Percentiles rank a stretch among this genome's conserved stretches.
phyloP scores from a whole-genome alignment of 805 yeast genomes.

The Yamadazyma olivae region DNA sequence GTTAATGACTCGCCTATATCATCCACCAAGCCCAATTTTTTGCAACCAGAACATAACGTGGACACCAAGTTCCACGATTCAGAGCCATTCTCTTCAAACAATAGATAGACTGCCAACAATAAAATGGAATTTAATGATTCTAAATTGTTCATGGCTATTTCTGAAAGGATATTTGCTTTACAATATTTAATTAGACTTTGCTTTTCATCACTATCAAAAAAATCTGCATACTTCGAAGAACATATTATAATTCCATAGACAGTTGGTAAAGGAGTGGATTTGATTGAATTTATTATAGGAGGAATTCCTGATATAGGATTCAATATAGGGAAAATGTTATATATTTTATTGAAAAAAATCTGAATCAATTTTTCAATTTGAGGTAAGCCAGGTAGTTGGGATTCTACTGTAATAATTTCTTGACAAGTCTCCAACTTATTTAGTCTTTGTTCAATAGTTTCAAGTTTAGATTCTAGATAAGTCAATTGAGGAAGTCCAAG shows the following conservation, averaged over 20 bases:
- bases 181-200: neutral
- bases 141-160: too few relatives aligned
- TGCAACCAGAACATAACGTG: too few relatives aligned
- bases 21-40: too few relatives aligned
- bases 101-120: too few relatives aligned
- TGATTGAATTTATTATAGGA: slow-evolving; percentile 1
- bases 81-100: too few relatives aligned
- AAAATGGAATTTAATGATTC: too few relatives aligned
- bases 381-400: neutral
- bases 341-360: slow-evolving; percentile 3
- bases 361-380: slow-evolving; percentile 1
- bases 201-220: slow-evolving; percentile 1
- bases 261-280: slow-evolving; percentile 3
- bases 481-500: slow-evolving; percentile 1
- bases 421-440: neutral
- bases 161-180: too few relatives aligned
- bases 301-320: slow-evolving; percentile 3
- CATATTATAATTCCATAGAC: slow-evolving; percentile 5
- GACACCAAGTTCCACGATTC: too few relatives aligned
- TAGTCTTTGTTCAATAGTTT: slow-evolving; percentile 1
- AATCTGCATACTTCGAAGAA: slow-evolving; percentile 1
- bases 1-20: too few relatives aligned
- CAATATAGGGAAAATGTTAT: slow-evolving; percentile 4
- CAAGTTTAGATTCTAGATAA: slow-evolving; percentile 8
- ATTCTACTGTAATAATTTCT: too few relatives aligned